Conservation (phyloP, 1,284 basidiomycete species). For the Sporisorium scitamineum region DNA sequence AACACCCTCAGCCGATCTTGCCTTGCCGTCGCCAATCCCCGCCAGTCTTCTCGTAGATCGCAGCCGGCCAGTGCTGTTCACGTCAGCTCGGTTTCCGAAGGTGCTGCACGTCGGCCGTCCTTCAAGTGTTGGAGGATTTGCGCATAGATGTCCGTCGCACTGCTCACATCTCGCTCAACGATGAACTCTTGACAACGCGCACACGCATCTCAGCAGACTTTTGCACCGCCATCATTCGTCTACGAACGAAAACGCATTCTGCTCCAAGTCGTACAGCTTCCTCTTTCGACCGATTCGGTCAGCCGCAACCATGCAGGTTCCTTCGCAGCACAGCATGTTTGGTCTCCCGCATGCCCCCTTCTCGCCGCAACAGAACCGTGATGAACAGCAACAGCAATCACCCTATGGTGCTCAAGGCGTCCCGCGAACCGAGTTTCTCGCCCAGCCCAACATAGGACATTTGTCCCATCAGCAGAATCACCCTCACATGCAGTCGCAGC, state of each 20-base stretch:
- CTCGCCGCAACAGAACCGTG: conserved; percentile 6
- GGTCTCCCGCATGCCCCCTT: background rate
- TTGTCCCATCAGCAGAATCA: conserved; percentile 8
- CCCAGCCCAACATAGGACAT: conserved; percentile 6
- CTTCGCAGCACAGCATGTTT: conserved; percentile 28
- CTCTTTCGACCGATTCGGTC: background rate
- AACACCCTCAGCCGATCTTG: background rate
- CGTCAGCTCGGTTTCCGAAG: background rate
- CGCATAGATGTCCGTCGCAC: background rate
- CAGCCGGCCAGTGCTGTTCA: background rate
- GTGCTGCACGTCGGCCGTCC: background rate
- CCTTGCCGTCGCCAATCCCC: background rate
- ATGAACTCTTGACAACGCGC: background rate
- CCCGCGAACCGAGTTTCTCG: conserved; percentile 3
- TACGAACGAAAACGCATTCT: background rate
- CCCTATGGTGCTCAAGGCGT: conserved; percentile 6
- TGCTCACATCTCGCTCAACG: background rate
- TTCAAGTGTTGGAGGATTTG: background rate
- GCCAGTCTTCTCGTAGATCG: background rate
- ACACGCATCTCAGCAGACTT: background rate
- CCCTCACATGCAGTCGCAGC: conserved; percentile 17
- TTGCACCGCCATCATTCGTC: background rate
- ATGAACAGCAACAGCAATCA: conserved; percentile 27
- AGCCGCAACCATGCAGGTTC: conserved; percentile 30
- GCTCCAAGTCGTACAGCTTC: background rate